Evolutionary conservation across 2,329 filamentous ascomycete genomes (phyloP), one percentile per base, ranked within the genome.

Genomic region (Huntiella savannae): DNA sequence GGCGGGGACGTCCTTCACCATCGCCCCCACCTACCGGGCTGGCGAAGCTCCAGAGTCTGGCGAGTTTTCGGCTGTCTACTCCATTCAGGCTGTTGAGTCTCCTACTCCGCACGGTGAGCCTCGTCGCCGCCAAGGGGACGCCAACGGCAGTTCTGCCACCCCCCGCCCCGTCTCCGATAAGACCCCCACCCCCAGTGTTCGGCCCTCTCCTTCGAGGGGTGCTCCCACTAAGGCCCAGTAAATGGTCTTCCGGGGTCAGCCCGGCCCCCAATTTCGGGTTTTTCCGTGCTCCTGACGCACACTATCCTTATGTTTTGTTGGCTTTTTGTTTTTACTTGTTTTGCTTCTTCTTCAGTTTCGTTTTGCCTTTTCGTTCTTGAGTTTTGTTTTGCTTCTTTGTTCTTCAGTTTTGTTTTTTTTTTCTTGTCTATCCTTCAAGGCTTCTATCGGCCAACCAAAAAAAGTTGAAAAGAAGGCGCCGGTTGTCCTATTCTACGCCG

Each of bases 11-110:
- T 67, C 67, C 50, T 49, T 49, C 19, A 38, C 47, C 11, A 61
- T 58, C 35, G 43, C 50, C 2, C 48, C 50, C 7, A 47, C 37
- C 3, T 50, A 48, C 28, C 52, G 52, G 57, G 62, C 35, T 57
- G 57, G 22, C 40, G 63, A 55, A 60, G 62, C 52, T 56, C 55
- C 43, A 57, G 15, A 32, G 7, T 41, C 43, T 5, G 40, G 35
- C 4, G 40, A 43, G 4, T 47, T 46, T 17, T 43, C 45, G 33
- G 28, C 32, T 16, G 46, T 42, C 5, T 48, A 45, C 22, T 42
- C 43, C 2, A 45, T 43, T 33, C 44, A 43, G 13, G 34, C 32
- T 35, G 46, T 43, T 13, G 45, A 49, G 10, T 48, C 45, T 39
- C 40, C 40, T 16, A 45, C 40, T 22, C 15, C 33, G 22, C 22